Conservation (phyloP, 805 yeast species). For the Teunomyces kruisii region DNA sequence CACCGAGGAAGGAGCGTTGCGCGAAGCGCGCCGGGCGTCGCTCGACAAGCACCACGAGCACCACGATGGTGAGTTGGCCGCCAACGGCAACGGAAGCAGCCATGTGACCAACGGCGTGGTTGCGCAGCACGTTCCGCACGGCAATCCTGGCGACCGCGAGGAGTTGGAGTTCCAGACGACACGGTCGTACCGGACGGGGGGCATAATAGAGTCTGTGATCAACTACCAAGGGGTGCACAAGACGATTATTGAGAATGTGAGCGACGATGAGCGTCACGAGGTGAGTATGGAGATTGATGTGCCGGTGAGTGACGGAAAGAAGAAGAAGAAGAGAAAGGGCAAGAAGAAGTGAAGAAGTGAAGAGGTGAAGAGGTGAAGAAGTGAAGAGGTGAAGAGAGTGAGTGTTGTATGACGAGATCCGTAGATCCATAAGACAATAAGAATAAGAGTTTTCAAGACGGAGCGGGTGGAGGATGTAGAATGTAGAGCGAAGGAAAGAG, state of each 20-base stretch:
- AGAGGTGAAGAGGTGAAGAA: no score
- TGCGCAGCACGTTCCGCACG: constrained; percentile 1
- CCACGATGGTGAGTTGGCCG: neutral
- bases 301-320: constrained; percentile 2
- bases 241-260: constrained; percentile 73
- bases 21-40: constrained; percentile 15
- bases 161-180: constrained; percentile 28
- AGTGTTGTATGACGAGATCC: no score
- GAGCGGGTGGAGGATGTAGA: no score
- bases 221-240: constrained; percentile 81
- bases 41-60: neutral
- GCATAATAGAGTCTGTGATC: constrained; percentile 80
- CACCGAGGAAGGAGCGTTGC: constrained; percentile 46
- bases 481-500: no score
- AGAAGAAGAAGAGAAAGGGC: constrained; percentile 8
- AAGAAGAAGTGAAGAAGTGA: constrained; percentile 3
- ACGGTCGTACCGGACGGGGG: constrained; percentile 51
- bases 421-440: no score
- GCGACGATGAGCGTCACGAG: constrained; percentile 42
- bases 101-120: neutral
- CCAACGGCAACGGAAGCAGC: no score
- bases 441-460: no score
- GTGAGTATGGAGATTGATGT: neutral
- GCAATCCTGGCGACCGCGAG: neutral
- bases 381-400: no score